phyloP scores from a whole-genome alignment of 305 asterid species.

The Fraxinus albicans region DNA sequence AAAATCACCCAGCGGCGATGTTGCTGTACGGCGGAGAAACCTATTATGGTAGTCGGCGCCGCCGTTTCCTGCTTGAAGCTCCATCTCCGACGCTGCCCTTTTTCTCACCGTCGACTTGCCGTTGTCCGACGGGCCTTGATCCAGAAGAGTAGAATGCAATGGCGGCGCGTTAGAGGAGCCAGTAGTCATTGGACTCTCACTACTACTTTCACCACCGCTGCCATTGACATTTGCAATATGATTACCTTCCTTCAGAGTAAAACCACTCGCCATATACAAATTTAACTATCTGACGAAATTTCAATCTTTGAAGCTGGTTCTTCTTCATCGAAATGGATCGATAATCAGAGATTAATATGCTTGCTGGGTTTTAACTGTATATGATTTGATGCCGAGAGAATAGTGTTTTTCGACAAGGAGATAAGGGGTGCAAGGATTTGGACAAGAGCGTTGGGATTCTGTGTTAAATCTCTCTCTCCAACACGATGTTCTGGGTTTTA shows the following conservation, averaged over 20 bases:
- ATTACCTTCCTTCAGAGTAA: slow-evolving; percentile 35
- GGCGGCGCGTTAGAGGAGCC: neutral
- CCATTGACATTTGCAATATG: slow-evolving; percentile 23
- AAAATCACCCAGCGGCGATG: slow-evolving; percentile 20
- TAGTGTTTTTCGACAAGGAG: slow-evolving; percentile 38
- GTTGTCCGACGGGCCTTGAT: neutral
- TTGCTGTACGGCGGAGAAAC: slow-evolving; percentile 47
- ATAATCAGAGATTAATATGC: neutral
- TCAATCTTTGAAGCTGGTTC: neutral
- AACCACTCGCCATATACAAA: slow-evolving; percentile 45
- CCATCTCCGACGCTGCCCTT: slow-evolving; percentile 79
- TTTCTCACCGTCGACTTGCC: slow-evolving; percentile 56
- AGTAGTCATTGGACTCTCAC: neutral
- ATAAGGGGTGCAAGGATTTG: slow-evolving; percentile 46
- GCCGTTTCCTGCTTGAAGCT: slow-evolving; percentile 33
- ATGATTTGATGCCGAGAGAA: neutral
- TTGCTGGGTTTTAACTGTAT: neutral
- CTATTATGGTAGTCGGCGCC: slow-evolving; percentile 27
- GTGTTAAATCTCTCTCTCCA: slow-evolving; percentile 22
- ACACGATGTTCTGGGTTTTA: slow-evolving; percentile 27
- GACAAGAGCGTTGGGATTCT: slow-evolving; percentile 85
- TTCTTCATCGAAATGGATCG: neutral
- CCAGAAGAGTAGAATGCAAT: neutral
- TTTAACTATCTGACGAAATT: neutral
- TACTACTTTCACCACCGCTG: slow-evolving; percentile 16